Base-by-base conservation (phyloP, 1,284 basidiomycete species). In the Grifola frondosa region DNA sequence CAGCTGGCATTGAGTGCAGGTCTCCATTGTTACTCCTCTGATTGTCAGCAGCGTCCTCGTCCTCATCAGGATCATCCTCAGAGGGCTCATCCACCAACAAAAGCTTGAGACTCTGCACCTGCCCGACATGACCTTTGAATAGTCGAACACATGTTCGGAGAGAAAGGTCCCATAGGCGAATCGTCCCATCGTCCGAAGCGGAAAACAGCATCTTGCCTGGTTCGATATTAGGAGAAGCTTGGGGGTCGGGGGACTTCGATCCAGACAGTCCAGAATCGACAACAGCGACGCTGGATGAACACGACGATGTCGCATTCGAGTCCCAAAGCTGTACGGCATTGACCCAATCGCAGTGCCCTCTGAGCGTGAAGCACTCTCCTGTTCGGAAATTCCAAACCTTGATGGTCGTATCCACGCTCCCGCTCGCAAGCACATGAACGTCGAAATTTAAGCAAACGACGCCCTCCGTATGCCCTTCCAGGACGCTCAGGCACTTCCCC, bases 291-390 rank as follows among this genome's bases (percentile, higher is more conserved):
- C 53, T 58, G 10, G 67, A 57, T 30, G 70, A 64, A 26, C 61
- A 53, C 6, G 68, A 49, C 10, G 71, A 60, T 2, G 70, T 65
- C 38, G 73, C 78, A 33, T 67, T 67, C 6, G 85, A 81, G 61
- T 97, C 91, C 96, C 97, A 99, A 15, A 99, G 70, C 48, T 88
- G 81, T 16, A 99, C 94, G 3, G 91, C 78, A 63, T 98, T 99
- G 49, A 99, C 94, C 95, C 97, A 98, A 60, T 98, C 95, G 30
- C 77, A 75, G 61, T 99, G 97, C 1, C 97, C 97, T 4, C 92
- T 78, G 30, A 99, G 73, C 4, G 91, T 91, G 65, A 96, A 97
- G 39, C 93, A 91, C 51, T 90, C 88, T 30, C 93, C 92, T 0
- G 88, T 95, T 30, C 86, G 81, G 63, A 97, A 85, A 67, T 98